These are phyloP conservation scores for Paralagenidium karlingii DNA, from an alignment of 352 stramenopile genomes.

Conservation along the genomic window DNA sequence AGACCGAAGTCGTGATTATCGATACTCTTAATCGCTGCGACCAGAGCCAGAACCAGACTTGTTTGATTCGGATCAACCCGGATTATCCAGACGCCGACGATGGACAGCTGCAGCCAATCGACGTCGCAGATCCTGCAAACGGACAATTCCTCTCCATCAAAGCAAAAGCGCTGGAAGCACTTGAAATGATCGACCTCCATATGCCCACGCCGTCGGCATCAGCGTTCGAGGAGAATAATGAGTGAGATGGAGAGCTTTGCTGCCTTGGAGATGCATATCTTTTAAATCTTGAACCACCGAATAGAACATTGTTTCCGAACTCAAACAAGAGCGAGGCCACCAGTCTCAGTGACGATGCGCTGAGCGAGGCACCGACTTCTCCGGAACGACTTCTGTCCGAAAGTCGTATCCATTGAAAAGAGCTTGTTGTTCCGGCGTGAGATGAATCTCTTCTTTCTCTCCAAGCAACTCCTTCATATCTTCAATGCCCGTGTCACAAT, in stretches of 20 bases:
- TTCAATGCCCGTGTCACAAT: background rate
- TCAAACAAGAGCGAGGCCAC: too few relatives aligned
- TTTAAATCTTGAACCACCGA: background rate
- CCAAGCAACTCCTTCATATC: background rate
- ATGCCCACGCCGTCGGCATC: conserved; percentile 3
- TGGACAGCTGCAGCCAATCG: too few relatives aligned
- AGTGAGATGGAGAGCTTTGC: background rate
- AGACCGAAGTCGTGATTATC: conserved; percentile 70
- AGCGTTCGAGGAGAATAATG: background rate
- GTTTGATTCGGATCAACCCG: conserved; percentile 66
- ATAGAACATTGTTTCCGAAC: background rate
- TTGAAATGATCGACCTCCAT: conserved; percentile 39
- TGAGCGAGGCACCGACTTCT: too few relatives aligned
- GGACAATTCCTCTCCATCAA: conserved; percentile 27
- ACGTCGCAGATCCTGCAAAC: too few relatives aligned
- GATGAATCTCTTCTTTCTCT: background rate
- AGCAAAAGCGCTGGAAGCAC: conserved; percentile 31
- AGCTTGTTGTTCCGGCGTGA: too few relatives aligned
- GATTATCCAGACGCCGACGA: conserved; percentile 48
- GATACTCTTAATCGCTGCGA: conserved; percentile 48
- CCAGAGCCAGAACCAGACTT: conserved; percentile 20
- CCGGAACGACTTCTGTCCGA: too few relatives aligned
- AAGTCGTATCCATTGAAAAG: too few relatives aligned
- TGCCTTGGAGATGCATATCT: background rate
- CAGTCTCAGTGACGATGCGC: too few relatives aligned